phyloP scores from a whole-genome alignment of 1,284 basidiomycete genomes.

The Coriolopsis trogii region DNA sequence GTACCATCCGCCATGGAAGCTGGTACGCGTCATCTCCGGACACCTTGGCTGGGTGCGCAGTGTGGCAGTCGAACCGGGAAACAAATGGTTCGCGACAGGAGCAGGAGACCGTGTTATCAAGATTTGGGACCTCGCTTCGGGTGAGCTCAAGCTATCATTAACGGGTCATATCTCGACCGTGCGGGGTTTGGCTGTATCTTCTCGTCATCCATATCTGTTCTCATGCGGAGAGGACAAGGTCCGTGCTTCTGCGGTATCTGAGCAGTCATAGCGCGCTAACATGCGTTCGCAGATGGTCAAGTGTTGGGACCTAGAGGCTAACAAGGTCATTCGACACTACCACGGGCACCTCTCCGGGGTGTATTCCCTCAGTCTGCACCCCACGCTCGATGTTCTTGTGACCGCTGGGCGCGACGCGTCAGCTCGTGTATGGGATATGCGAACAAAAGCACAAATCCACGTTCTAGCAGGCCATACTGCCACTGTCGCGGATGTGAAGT shows the following conservation, averaged over 20 bases:
- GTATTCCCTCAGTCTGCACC: conserved; percentile 89
- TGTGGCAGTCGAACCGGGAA: conserved; percentile 95
- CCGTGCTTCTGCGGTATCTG: neutral
- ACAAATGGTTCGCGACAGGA: conserved; percentile 98
- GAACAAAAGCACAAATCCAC: conserved; percentile 95
- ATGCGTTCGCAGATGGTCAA: conserved; percentile 84
- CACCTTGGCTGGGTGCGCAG: conserved; percentile 99
- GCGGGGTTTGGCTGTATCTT: conserved; percentile 89
- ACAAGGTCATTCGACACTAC: conserved; percentile 98
- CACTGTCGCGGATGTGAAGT: conserved; percentile 93
- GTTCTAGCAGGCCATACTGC: conserved; percentile 92
- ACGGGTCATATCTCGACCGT: conserved; percentile 99
- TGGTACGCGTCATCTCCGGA: conserved; percentile 95
- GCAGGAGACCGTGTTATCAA: conserved; percentile 98
- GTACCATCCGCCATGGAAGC: conserved; percentile 96
- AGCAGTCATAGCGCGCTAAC: neutral
- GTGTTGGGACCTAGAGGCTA: conserved; percentile 99
- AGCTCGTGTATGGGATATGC: conserved; percentile 99
- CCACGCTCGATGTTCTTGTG: conserved; percentile 94
- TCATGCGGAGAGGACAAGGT: conserved; percentile 98
- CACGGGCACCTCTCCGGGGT: conserved; percentile 98
- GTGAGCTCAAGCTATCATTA: conserved; percentile 92
- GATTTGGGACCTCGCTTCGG: conserved; percentile 98
- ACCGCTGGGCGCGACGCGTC: conserved; percentile 95
- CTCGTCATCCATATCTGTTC: conserved; percentile 95